Evolutionary conservation across 176 grass and related monocot species (phyloP), one percentile per base, ranked within the genome.

Genomic region (Eremochloa ophiuroides): DNA sequence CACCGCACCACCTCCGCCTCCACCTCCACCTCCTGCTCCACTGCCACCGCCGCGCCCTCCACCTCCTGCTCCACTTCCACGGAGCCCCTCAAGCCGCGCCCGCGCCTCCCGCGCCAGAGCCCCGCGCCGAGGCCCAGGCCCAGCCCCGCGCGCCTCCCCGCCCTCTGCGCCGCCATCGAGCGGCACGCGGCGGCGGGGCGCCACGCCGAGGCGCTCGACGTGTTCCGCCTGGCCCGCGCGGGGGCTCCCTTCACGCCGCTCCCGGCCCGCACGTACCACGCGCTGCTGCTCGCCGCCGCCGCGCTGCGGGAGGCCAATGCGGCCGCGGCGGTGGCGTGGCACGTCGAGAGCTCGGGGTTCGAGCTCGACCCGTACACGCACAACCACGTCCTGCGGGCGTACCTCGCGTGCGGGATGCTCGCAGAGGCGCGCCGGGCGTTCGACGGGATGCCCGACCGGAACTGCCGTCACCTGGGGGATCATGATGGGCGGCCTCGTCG

Each of bases 401-500:
- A 73, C n/a, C 5, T 94, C 29, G 82, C 69, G 56, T 98, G 92
- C n/a, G 84, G 90, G 48, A 87, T 94, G 84, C 58, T 94, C 2
- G 18, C 38, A 1, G 93, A 92, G 73, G 92, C 95, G 22, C 39
- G 73, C 5, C 67, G 27, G 40, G 53, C 94, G 90, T 98, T 98
- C 56, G 90, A 94, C 6, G 84, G 85, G 72, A 91, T 91, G 90
- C 88, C 90, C 0, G 37, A 69, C 17, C 81, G 88, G 46, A 93
- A 69, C 73, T 4, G 20, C 30, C 30, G 82, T 86, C 56, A 85
- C 92, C 8, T 94, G 86, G 88, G 89, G 73, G 44, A 79, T 82
- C 18, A 93, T 98, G 85, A 80, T 91, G 53, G 78, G 62, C 7
- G 95, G 95, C 27, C 83, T 94, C 46, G 84, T 93, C 12, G 87